phyloP scores from a whole-genome alignment of 441 rosid species.

The Melianthus villosus region DNA sequence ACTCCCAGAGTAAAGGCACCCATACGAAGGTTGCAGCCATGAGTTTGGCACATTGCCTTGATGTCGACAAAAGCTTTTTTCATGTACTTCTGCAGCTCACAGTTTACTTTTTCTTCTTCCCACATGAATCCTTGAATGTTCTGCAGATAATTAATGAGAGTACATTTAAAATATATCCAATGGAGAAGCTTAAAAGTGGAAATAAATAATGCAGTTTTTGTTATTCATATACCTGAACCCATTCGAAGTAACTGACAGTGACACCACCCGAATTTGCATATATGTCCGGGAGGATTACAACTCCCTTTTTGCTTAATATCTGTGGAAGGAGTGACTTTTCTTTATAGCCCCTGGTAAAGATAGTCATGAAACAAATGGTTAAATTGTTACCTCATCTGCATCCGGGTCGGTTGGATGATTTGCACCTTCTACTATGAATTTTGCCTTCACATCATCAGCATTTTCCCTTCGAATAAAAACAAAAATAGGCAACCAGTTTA shows the following conservation, averaged over 20 bases:
- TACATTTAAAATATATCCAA: too few relatives aligned
- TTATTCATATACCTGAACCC: constrained; percentile 7
- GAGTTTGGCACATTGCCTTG: constrained; percentile 1
- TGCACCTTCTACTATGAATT: constrained; percentile 87
- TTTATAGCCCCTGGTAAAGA: background rate
- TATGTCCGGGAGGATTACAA: constrained; percentile 7
- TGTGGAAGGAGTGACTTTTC: constrained; percentile 16
- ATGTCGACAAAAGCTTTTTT: background rate
- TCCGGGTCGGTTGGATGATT: constrained; percentile 95
- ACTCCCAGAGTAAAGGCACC: constrained; percentile 5
- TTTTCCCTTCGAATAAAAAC: constrained; percentile 39
- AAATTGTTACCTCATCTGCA: constrained; percentile 88
- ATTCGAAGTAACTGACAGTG: constrained; percentile 1
- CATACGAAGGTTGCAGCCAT: constrained; percentile 3
- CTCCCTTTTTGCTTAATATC: constrained; percentile 41
- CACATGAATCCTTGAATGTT: constrained; percentile 5
- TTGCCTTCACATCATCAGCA: constrained; percentile 80
- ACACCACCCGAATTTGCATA: constrained; percentile 8
- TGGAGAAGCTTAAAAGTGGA: too few relatives aligned
- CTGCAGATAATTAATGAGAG: too few relatives aligned
- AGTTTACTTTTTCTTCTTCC: constrained; percentile 4
- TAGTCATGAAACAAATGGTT: background rate
- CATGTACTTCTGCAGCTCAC: constrained; percentile 4
- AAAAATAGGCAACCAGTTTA: constrained; percentile 2
- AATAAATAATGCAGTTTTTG: too few relatives aligned